A percentile compares a stretch with the other conserved stretches of the same genome.
Evolutionary conservation across 78 protist genomes (phyloP).

Genomic region (Protostelium mycophagum): DNA sequence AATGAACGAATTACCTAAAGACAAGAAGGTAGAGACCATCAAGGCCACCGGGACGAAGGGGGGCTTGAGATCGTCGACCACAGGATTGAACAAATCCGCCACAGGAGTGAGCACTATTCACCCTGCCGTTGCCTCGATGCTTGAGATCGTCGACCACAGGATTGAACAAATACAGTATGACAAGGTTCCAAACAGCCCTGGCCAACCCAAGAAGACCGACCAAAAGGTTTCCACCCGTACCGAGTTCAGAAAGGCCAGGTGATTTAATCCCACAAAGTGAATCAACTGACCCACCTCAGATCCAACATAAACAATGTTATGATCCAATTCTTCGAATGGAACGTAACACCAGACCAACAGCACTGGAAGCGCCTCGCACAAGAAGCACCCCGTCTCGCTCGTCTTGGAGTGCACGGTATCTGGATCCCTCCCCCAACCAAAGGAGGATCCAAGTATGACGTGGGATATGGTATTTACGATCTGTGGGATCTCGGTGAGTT

Average conservation of each 20-base stretch:
- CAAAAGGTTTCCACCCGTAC: background rate
- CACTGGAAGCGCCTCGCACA: background rate
- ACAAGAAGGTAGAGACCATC: background rate
- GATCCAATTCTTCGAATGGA: background rate
- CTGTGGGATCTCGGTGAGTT: constrained; percentile 26
- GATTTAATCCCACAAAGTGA: background rate
- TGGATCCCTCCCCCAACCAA: constrained; percentile 3
- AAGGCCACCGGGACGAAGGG: background rate
- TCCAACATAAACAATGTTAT: background rate
- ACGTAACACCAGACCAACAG: background rate
- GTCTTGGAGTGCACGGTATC: background rate
- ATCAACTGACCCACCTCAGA: background rate
- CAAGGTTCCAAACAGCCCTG: background rate
- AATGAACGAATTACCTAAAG: background rate
- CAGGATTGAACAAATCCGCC: background rate
- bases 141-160: background rate
- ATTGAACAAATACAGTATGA: background rate
- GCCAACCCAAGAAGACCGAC: background rate
- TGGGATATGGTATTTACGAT: constrained; percentile 25
- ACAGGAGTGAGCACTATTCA: background rate
- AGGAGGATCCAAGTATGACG: background rate
- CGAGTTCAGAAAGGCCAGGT: background rate
- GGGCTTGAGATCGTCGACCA: background rate
- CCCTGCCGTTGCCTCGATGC: background rate
- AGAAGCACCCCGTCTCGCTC: background rate